Evolutionary conservation across 805 yeast species (phyloP), one percentile per base, ranked within the genome.

Genomic region (Suhomyces pyralidae): DNA sequence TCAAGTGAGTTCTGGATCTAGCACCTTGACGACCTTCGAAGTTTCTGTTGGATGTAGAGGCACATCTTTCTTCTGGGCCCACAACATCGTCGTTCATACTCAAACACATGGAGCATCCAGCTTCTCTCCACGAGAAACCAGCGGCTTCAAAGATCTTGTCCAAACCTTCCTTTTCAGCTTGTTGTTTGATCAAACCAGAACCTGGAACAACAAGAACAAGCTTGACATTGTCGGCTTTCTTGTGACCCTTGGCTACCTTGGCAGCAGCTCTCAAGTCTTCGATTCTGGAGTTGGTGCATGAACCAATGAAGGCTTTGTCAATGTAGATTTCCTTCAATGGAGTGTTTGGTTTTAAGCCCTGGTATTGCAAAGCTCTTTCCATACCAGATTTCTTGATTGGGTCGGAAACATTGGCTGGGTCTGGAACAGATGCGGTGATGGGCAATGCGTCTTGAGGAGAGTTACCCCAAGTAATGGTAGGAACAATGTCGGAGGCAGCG

Each of bases 21-120:
- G 97, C 96, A 76, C 99, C 99, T 80, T 94, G 99, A 75, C 99
- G 92, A 64, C 99, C 99, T 73, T 93, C 97, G 68, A 94, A 94
- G 78, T 94, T 94, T 81, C 99, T 88, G 81, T 94, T 94, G 20
- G 98, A 93, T 17, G 99, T 94, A 12, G 98, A 92, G 7, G 99
- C 99, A 78, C 99, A 94, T 76, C 99, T 85, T 74, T 94, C 99
- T 66, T 88, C 83, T 40, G 99, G 99, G 56, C 85, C 82, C 67
- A 94, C 81, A 63, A 94, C 93, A 77, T 94, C 99, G 43, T 98
- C 97, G 77, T 94, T 94, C 99, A 94, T 94, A 73, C 99, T 99
- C 50, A 94, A 81, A 78, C 99, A 94, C 99, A 94, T 94, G 42
- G 98, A 93, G 77, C 99, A 94, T 56, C 99, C 99, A 59, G 99